These are phyloP conservation scores for Mycena kentingensis DNA, from an alignment of 768 basidiomycete genomes.

Conservation along the genomic window DNA sequence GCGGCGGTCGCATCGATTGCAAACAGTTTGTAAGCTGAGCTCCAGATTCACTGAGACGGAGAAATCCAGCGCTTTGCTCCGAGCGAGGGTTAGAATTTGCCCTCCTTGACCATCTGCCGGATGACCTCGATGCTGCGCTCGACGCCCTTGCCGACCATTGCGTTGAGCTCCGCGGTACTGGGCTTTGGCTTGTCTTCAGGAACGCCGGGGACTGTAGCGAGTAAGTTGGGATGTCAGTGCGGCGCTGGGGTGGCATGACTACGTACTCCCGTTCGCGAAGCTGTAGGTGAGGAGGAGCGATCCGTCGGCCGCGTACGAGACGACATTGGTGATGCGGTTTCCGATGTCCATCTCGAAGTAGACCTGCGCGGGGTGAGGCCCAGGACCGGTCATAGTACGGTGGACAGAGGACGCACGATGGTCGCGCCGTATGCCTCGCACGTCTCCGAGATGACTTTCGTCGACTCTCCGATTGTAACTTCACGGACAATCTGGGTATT, in stretches of 20 bases:
- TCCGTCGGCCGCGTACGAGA: conserved; percentile 15
- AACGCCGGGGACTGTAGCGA: conserved; percentile 4
- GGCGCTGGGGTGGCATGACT: not conserved
- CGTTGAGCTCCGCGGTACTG: conserved; percentile 14
- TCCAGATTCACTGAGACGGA: too few species aligned
- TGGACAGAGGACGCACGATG: conserved; percentile 1
- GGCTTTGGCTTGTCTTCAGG: conserved; percentile 13
- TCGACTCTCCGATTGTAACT: conserved; percentile 1
- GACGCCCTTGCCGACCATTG: not conserved
- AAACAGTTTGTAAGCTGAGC: too few species aligned
- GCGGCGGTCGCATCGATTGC: too few species aligned
- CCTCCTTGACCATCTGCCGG: conserved; percentile 17
- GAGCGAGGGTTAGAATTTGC: conserved; percentile 10
- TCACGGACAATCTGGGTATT: conserved; percentile 12
- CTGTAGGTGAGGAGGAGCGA: conserved; percentile 14
- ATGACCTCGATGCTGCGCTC: conserved; percentile 9
- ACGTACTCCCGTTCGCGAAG: conserved; percentile 16
- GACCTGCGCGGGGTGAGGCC: not conserved
- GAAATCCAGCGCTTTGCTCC: not conserved
- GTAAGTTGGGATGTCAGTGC: not conserved
- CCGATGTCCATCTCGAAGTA: conserved; percentile 17
- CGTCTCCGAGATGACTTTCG: conserved; percentile 2
- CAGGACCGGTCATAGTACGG: too few species aligned
- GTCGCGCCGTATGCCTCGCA: conserved; percentile 7
- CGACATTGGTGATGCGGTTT: conserved; percentile 8